Evolutionary conservation across 225 moss, liverwort and hornwort genomes (phyloP).

Genomic region (Takakia lepidozioides): DNA sequence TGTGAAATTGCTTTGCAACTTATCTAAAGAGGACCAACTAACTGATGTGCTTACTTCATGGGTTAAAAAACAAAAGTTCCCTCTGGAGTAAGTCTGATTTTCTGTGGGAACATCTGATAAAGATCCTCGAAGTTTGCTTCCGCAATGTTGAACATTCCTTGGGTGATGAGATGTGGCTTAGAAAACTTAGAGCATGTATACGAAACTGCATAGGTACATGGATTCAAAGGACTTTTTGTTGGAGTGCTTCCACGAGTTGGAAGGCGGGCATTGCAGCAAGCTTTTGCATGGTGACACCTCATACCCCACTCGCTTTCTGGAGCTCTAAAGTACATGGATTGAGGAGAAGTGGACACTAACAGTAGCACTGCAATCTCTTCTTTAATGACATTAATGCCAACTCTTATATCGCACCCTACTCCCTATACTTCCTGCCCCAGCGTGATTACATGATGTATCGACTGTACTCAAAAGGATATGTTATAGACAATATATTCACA

Average conservation of each 20-base stretch:
- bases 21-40: not conserved
- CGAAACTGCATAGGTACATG: conserved; percentile 84
- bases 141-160: not conserved
- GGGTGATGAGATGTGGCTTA: too few relatives aligned
- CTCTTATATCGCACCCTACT: too few relatives aligned
- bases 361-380: not conserved
- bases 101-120: not conserved
- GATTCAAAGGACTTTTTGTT: conserved; percentile 65
- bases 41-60: not conserved
- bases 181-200: too few relatives aligned
- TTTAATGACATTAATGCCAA: not conserved
- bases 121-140: not conserved
- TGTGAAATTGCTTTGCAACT: not conserved
- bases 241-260: conserved; percentile 84
- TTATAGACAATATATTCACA: too few relatives aligned
- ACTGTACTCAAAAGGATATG: too few relatives aligned
- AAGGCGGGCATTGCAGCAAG: conserved; percentile 83
- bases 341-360: too few relatives aligned
- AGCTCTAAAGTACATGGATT: too few relatives aligned
- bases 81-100: too few relatives aligned
- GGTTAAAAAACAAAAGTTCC: too few relatives aligned
- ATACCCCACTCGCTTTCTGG: too few relatives aligned
- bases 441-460: too few relatives aligned
- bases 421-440: too few relatives aligned
- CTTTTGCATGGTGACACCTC: conserved; percentile 63